These are phyloP conservation scores for Tremella fuciformis DNA, from an alignment of 768 basidiomycete genomes.

Conservation along the genomic window DNA sequence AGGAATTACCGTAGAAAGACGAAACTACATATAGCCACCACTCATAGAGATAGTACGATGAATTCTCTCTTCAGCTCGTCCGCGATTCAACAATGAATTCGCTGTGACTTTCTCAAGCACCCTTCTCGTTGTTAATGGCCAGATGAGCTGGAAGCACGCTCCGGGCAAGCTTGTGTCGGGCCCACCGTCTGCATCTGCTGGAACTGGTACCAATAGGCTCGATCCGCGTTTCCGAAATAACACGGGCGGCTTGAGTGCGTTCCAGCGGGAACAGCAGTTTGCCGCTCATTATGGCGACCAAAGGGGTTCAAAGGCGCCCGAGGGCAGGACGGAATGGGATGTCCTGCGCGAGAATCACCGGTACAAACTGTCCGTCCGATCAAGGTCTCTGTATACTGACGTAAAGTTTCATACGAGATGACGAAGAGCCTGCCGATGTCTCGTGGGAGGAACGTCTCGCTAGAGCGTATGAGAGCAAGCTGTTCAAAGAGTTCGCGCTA, in stretches of 20 bases:
- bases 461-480: slow-evolving; percentile 76
- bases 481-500: slow-evolving; percentile 75
- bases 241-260: slow-evolving; percentile 43
- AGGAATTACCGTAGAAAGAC: no score
- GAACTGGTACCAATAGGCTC: slow-evolving; percentile 2
- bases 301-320: slow-evolving; percentile 6
- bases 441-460: slow-evolving; percentile 86
- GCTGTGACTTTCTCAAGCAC: no score
- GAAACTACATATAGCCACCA: no score
- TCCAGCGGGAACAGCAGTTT: slow-evolving; percentile 48
- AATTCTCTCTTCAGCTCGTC: no score
- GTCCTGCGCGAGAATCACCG: slow-evolving; percentile 54
- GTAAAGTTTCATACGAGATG: slow-evolving; percentile 64
- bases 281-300: slow-evolving; percentile 17
- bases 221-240: slow-evolving; percentile 39
- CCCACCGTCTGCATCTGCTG: slow-evolving; percentile 23
- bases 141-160: slow-evolving; percentile 35
- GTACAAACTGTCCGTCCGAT: slow-evolving; percentile 26
- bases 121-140: no score
- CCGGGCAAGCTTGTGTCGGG: slow-evolving; percentile 25
- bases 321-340: slow-evolving; percentile 52
- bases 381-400: not conserved
- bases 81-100: no score
- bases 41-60: no score
- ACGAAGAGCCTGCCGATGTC: slow-evolving; percentile 53